phyloP scores from a whole-genome alignment of 768 basidiomycete species.

The Sporobolomyces phaffii region DNA sequence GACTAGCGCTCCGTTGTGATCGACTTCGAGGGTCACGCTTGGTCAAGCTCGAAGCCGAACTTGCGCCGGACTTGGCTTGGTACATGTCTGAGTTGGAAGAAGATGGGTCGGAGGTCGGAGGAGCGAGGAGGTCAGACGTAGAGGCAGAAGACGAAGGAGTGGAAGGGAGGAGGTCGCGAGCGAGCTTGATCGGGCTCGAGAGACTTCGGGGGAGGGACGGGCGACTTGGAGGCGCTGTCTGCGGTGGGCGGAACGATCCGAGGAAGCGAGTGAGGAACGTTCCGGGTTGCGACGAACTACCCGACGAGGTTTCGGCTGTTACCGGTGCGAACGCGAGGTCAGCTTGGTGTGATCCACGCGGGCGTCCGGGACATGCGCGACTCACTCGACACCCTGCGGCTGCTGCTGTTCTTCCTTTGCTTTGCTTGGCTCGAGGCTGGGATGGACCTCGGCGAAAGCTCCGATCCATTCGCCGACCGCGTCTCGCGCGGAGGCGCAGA shows the following conservation, averaged over 20 bases:
- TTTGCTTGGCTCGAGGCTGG: not conserved
- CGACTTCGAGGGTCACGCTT: too few relatives aligned
- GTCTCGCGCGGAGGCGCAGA: not conserved
- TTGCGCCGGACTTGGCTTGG: not conserved
- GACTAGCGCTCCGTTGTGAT: constrained; percentile 7
- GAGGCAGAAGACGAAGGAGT: not conserved
- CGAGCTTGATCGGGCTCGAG: constrained; percentile 24
- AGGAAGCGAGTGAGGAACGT: constrained; percentile 36
- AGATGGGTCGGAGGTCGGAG: not conserved
- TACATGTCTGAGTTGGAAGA: not conserved
- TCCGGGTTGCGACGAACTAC: constrained; percentile 11
- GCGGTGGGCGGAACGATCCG: constrained; percentile 15
- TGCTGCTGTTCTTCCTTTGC: not conserved
- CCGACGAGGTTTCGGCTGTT: constrained; percentile 3
- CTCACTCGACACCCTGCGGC: constrained; percentile 3
- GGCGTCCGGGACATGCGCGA: not conserved
- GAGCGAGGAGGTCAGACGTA: not conserved
- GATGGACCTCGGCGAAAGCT: not conserved
- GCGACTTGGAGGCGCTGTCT: not conserved
- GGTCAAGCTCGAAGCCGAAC: not conserved
- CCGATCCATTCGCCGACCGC: not conserved
- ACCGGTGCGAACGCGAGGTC: too few relatives aligned
- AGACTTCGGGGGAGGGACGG: constrained; percentile 19
- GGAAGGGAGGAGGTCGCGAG: not conserved
- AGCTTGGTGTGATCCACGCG: too few relatives aligned